Conservation (phyloP, 345 rosid species). For the Crucihimalaya himalaica region DNA sequence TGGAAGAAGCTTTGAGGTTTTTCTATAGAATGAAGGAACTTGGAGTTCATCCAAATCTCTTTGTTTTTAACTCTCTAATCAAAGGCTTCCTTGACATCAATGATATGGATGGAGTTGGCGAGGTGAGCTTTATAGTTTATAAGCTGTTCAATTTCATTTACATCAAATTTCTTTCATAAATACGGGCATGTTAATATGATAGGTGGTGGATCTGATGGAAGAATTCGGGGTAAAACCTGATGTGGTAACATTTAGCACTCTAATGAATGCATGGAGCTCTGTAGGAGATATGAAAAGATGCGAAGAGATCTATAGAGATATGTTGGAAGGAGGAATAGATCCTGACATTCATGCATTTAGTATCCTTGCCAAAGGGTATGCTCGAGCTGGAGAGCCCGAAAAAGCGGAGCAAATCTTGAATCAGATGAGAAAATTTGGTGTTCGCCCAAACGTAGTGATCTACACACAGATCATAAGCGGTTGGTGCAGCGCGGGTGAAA, state of each 20-base stretch:
- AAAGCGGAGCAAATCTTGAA: constrained; percentile 66
- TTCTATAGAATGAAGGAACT: constrained; percentile 77
- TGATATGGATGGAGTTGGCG: constrained; percentile 73
- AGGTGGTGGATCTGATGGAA: constrained; percentile 75
- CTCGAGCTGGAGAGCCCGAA: constrained; percentile 69
- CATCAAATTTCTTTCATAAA: neutral
- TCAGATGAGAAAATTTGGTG: constrained; percentile 57
- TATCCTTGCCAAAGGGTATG: constrained; percentile 86
- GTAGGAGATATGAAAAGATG: constrained; percentile 84
- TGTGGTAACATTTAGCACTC: constrained; percentile 83
- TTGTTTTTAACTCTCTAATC: constrained; percentile 78
- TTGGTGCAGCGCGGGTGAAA: constrained; percentile 77
- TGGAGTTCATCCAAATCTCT: constrained; percentile 80
- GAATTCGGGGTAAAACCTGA: constrained; percentile 71
- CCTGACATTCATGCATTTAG: constrained; percentile 76
- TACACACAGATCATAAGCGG: constrained; percentile 82
- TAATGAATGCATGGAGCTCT: constrained; percentile 94
- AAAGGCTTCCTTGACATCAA: constrained; percentile 71
- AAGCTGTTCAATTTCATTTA: neutral
- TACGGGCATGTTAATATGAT: neutral
- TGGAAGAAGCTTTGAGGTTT: constrained; percentile 76
- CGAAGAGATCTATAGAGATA: constrained; percentile 74
- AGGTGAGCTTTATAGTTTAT: constrained; percentile 45
- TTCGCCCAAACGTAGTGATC: constrained; percentile 79
- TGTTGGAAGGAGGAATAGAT: constrained; percentile 71